Conservation (phyloP, 257 asterid species). For the Nicotiana benthamiana region DNA sequence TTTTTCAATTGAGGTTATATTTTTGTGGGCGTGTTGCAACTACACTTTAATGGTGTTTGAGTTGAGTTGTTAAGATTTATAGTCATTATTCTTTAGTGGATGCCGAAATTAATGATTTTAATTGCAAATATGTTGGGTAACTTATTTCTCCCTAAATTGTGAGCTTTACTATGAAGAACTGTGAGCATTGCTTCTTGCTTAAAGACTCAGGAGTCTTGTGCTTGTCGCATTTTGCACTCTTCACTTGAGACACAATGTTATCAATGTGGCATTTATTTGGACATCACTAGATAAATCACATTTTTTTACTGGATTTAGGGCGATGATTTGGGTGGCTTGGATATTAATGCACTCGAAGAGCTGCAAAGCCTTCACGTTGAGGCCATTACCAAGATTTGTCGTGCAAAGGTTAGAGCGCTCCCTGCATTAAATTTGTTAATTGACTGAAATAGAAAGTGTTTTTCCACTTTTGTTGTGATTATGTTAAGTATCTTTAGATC, state of each 20-base stretch:
- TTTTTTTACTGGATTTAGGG: slow-evolving; percentile 18
- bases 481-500: background rate
- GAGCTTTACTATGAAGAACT: background rate
- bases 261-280: background rate
- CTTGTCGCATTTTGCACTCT: background rate
- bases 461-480: background rate
- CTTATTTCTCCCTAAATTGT: background rate
- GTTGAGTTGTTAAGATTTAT: background rate
- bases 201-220: background rate
- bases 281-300: background rate
- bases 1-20: background rate
- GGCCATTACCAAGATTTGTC: slow-evolving; percentile 36
- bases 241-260: background rate
- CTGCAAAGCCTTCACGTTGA: slow-evolving; percentile 35
- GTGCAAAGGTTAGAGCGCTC: slow-evolving; percentile 27
- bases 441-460: background rate
- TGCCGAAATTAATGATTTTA: background rate
- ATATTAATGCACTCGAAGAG: slow-evolving; percentile 28
- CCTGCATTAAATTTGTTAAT: background rate
- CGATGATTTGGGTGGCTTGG: slow-evolving; percentile 27
- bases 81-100: background rate
- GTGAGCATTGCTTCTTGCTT: background rate
- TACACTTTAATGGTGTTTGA: background rate
- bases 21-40: slow-evolving; percentile 3
- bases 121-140: background rate